Evolutionary conservation across 345 rosid species (phyloP).

Genomic region (Sisymbrium altissimum): DNA sequence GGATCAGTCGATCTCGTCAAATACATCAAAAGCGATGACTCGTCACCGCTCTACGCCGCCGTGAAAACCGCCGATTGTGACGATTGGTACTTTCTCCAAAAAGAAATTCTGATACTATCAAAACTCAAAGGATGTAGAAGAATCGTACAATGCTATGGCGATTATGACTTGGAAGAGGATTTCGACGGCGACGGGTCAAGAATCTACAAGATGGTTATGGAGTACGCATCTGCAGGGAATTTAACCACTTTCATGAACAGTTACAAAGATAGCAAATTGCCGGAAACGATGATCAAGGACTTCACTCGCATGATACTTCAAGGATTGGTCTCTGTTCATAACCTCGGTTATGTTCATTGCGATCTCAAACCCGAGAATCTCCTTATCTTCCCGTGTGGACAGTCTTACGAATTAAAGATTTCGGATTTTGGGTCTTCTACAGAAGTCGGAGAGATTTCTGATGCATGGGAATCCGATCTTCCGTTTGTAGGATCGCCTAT

Average conservation of each 20-base stretch:
- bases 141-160: background rate
- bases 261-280: background rate
- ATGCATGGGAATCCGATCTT: background rate
- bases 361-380: background rate
- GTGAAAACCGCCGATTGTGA: background rate
- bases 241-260: constrained; percentile 1
- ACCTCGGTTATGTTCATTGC: background rate
- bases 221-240: constrained; percentile 19
- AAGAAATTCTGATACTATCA: constrained; percentile 7
- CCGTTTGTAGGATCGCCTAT: constrained; percentile 18
- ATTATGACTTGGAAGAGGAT: background rate
- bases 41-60: background rate
- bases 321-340: background rate
- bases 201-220: constrained; percentile 24
- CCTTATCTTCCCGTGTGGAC: background rate
- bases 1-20: background rate
- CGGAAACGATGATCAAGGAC: constrained; percentile 7
- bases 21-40: background rate
- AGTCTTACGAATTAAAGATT: background rate
- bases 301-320: constrained; percentile 24
- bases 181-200: background rate
- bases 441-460: background rate
- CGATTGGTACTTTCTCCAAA: background rate
- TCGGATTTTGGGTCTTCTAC: background rate
- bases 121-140: constrained; percentile 5